Base-by-base conservation (phyloP, 2,329 filamentous ascomycete genomes). In the Chalaropsis ovoidea region DNA sequence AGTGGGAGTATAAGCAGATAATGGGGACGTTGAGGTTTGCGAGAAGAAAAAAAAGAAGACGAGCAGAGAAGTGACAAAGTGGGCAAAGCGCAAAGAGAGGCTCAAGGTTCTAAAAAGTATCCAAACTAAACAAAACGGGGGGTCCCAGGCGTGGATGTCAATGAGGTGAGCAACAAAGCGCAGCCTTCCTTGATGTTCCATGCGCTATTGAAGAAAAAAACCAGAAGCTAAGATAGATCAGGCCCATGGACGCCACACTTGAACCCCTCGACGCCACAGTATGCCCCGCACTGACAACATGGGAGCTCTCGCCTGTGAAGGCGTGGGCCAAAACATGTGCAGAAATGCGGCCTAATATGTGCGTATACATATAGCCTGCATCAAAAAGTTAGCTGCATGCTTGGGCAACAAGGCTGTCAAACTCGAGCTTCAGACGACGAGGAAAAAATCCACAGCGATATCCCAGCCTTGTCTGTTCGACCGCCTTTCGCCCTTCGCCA, bases 181-280 rank as follows among this genome's bases (percentile, higher is more conserved):
- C 54, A 58, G 10, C 15, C 54, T 58, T 58, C 24, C 54, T 39
- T 58, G 24, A 58, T 58, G 31, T 58, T 58, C 54, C 54, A 58
- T 58, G 31, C n/a, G 8, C 27, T 39, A 62, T 62, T 24, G 42
- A 62, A 62, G 42, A 61, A 61, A 62, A 62, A 62, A 58, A 58
- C 24, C 27, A n/a, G 54, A 58, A 64, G 62, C 43, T 35, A 47
- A 47, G 61, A 24, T 61, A 27, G 31, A 24, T 52, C 27, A 58
- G n/a, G 27, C 24, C 54, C n/a, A 24, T 19, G 15, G 8, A 6
- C 42, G 65, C 65, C 61, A 60, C 61, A 66, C 4, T 0, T 60
- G 31, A 52, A 35, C 65, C 65, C 65, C 64, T 62, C 64, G 64
- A 58, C 62, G 63, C 63, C 52, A 66, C 65, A 22, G 11, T 35